Evolutionary conservation across 176 grass and related monocot genomes (phyloP).

Genomic region (Pharus latifolius): DNA sequence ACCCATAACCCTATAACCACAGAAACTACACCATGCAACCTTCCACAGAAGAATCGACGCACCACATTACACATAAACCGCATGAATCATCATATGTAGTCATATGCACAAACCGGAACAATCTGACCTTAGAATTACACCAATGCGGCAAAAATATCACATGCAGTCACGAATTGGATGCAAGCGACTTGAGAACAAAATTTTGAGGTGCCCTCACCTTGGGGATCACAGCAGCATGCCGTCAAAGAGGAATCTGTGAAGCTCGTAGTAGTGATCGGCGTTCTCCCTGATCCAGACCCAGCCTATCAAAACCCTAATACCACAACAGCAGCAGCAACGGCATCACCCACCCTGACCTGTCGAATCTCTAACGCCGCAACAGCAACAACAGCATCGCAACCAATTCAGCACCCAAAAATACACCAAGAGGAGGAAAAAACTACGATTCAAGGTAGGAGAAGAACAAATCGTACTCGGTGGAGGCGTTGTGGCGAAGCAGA

Average conservation of each 20-base stretch:
- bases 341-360: too few species aligned
- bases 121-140: too few species aligned
- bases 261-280: constrained; percentile 54
- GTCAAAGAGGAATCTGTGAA: constrained; percentile 46
- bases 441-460: background rate
- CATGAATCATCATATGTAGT: too few species aligned
- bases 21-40: too few species aligned
- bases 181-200: background rate
- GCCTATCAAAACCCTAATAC: constrained; percentile 9
- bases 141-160: too few species aligned
- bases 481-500: constrained; percentile 35
- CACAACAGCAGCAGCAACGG: too few species aligned
- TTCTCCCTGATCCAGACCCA: constrained; percentile 48
- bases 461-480: constrained; percentile 54
- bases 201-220: constrained; percentile 24
- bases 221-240: constrained; percentile 38
- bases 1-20: too few species aligned
- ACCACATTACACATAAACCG: too few species aligned
- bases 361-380: too few species aligned
- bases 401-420: background rate
- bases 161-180: too few species aligned
- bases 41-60: too few species aligned
- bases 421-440: background rate
- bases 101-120: too few species aligned
- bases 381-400: background rate